phyloP scores from a whole-genome alignment of 805 yeast species.

The Kluyveromyces siamensis region DNA sequence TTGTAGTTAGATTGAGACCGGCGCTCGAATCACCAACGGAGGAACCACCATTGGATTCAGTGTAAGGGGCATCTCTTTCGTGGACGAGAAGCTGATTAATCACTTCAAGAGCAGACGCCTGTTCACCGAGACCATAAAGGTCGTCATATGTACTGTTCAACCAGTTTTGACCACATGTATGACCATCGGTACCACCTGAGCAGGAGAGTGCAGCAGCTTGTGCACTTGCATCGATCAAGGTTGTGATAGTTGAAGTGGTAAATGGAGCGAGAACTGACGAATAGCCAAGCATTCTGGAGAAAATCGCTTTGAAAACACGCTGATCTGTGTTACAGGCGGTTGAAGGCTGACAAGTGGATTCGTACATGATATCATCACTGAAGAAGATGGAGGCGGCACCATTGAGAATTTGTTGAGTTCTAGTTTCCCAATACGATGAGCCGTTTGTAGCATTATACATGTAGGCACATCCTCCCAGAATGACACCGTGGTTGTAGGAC shows the following conservation, averaged over 20 bases:
- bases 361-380: slow-evolving; percentile 51
- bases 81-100: slow-evolving; percentile 35
- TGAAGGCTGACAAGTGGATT: slow-evolving; percentile 70
- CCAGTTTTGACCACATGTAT: slow-evolving; percentile 88
- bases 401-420: slow-evolving; percentile 46
- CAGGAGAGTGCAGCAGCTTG: slow-evolving; percentile 74
- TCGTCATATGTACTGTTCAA: slow-evolving; percentile 58
- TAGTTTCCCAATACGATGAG: slow-evolving; percentile 54
- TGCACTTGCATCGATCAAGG: slow-evolving; percentile 40
- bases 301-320: slow-evolving; percentile 83
- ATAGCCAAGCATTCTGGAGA: slow-evolving; percentile 63
- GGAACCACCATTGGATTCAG: slow-evolving; percentile 58
- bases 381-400: slow-evolving; percentile 53
- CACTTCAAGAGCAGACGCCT: slow-evolving; percentile 72
- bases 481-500: slow-evolving; percentile 80
- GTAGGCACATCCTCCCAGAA: slow-evolving; percentile 74
- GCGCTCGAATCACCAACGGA: slow-evolving; percentile 61
- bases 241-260: slow-evolving; percentile 26
- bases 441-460: slow-evolving; percentile 59
- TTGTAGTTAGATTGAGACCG: slow-evolving; percentile 42
- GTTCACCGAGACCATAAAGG: slow-evolving; percentile 80
- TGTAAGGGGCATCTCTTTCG: slow-evolving; percentile 46
- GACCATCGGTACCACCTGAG: slow-evolving; percentile 79
- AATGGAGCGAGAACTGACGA: slow-evolving; percentile 67
- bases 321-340: slow-evolving; percentile 73